Evolutionary conservation across 257 asterid genomes (phyloP), one percentile per base, ranked within the genome.

Genomic region (Rhazya stricta): DNA sequence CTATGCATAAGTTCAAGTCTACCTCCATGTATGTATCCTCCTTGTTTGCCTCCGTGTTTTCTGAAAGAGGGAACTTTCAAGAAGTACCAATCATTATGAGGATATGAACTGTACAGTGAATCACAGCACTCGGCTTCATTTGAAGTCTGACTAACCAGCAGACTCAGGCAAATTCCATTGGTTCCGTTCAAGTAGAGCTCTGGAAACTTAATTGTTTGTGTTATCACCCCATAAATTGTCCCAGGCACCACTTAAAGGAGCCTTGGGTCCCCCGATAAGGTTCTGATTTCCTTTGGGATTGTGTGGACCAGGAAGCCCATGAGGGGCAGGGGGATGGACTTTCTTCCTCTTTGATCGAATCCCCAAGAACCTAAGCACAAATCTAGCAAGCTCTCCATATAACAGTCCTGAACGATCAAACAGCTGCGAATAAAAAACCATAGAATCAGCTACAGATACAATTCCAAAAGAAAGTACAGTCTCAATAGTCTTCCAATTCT

Each of bases 331-430:
- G 69, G 91, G 91, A 7, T 80, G 88, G 51, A 84, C 78, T 73
- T 85, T 86, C 75, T 82, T 87, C 29, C 90, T 83, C 80, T 89
- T 94, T 42, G 96, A 79, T 79, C 84, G 83, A 67, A 91, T 77
- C 57, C 98, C 98, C 80, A 94, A 71, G 51, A 94, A 10, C 85
- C 97, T 85, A 79, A 94, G 89, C 77, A 88, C 98, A 86, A 94
- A 94, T 79, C 97, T 85, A 19, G 98, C 98, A 10, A 94, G 91
- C 88, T 94, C 98, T 50, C 97, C 97, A 58, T 94, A 94, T 51
- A 94, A 81, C 89, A 94, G 77, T 25, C 98, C 98, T 0, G 97
- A 91, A 56, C 98, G 86, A 82, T 94, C 98, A 77, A 90, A 91
- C 60, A 94, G 82, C 98, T 94, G 92, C 86, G 84, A 75, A 68